Evolutionary conservation across 768 basidiomycete species (phyloP).

Genomic region (Stropharia rugosoannulata): DNA sequence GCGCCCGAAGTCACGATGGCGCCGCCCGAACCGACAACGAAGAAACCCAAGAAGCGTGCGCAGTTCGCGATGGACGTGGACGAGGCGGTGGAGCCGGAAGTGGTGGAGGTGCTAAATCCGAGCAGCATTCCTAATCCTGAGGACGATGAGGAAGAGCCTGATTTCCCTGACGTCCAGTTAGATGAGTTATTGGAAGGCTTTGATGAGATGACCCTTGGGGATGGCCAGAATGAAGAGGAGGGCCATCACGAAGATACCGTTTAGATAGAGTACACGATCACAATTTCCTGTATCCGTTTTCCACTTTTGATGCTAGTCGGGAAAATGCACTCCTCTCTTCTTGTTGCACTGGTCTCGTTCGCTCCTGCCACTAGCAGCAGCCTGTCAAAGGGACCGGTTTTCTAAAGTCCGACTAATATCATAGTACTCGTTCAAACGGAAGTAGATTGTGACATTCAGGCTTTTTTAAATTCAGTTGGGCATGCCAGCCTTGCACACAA

Average conservation of each 20-base stretch:
- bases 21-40: constrained; percentile 35
- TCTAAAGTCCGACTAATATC: too few relatives aligned
- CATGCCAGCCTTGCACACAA: too few relatives aligned
- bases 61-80: constrained; percentile 10
- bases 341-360: too few relatives aligned
- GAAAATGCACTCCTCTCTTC: too few relatives aligned
- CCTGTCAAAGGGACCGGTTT: too few relatives aligned
- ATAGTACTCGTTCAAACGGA: too few relatives aligned
- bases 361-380: too few relatives aligned
- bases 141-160: constrained; percentile 68
- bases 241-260: neutral
- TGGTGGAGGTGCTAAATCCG: constrained; percentile 21
- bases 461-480: too few relatives aligned
- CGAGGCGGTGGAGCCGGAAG: constrained; percentile 14
- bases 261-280: too few relatives aligned
- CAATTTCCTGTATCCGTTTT: too few relatives aligned
- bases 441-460: too few relatives aligned
- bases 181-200: constrained; percentile 90
- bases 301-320: too few relatives aligned
- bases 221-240: constrained; percentile 24
- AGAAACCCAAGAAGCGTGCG: constrained; percentile 40
- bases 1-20: constrained; percentile 54
- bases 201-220: constrained; percentile 82
- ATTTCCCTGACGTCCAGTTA: constrained; percentile 86
- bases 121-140: constrained; percentile 31